phyloP scores from a whole-genome alignment of 345 rosid genomes.

The Salix purpurea region DNA sequence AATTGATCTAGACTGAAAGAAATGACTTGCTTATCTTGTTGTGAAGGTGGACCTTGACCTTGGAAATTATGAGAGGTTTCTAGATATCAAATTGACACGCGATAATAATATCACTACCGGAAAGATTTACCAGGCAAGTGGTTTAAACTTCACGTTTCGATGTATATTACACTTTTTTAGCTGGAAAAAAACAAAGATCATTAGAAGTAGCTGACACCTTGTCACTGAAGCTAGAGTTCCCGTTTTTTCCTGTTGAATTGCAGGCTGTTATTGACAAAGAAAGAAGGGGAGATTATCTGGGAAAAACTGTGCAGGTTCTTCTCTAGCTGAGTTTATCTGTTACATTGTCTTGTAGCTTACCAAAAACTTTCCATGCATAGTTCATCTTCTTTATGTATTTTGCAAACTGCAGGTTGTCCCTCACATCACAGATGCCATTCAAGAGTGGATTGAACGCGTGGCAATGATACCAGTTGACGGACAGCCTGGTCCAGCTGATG shows the following conservation, averaged over 20 bases:
- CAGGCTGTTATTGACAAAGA: conserved; percentile 88
- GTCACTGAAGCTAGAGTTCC: not conserved
- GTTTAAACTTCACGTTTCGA: not conserved
- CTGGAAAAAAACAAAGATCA: not conserved
- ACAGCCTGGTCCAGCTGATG: conserved; percentile 76
- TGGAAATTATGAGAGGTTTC: conserved; percentile 94
- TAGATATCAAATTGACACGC: conserved; percentile 71
- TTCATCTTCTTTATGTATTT: not conserved
- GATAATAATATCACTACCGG: conserved; percentile 92
- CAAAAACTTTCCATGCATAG: not conserved
- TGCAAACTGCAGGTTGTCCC: conserved; percentile 71
- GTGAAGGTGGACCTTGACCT: conserved; percentile 97
- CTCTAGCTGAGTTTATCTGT: not conserved
- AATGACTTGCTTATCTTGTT: conserved; percentile 10
- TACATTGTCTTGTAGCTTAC: conserved; percentile 3
- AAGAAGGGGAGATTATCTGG: conserved; percentile 94
- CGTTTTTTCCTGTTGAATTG: not conserved
- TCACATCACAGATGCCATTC: conserved; percentile 94
- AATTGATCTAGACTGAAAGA: not conserved
- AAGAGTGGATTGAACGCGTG: conserved; percentile 89
- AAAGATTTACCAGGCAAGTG: conserved; percentile 75
- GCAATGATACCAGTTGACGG: conserved; percentile 84
- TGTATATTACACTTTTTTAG: not conserved
- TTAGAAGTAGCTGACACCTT: not conserved
- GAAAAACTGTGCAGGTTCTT: conserved; percentile 92